Conservation (phyloP, 495 filamentous ascomycete species). For the Trichoderma asperelloides region DNA sequence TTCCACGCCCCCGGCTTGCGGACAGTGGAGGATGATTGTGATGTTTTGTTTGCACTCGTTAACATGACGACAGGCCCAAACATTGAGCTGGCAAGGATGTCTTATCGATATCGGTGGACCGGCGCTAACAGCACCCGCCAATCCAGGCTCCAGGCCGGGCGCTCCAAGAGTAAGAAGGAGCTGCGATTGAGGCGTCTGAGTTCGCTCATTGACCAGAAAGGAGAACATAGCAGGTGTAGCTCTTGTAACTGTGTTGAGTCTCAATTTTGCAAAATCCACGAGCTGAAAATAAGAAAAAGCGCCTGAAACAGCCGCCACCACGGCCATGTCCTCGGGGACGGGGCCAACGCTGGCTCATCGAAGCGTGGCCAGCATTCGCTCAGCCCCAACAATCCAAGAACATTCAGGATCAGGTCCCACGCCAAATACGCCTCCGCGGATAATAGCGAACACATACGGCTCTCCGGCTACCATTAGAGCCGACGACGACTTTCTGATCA, state of each 20-base stretch:
- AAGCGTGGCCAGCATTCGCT: constrained; percentile 42
- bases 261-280: not conserved
- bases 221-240: not conserved
- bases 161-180: not conserved
- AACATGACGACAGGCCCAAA: not conserved
- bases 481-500: constrained; percentile 74
- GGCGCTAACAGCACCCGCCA: not conserved
- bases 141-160: not conserved
- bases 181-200: not conserved
- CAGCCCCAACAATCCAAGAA: constrained; percentile 23
- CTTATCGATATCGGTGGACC: constrained; percentile 7
- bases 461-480: constrained; percentile 63
- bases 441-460: constrained; percentile 53
- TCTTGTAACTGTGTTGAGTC: not conserved
- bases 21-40: constrained; percentile 9
- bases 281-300: not conserved
- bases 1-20: not conserved
- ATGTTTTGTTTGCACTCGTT: not conserved
- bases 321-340: constrained; percentile 22
- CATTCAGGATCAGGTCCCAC: constrained; percentile 20
- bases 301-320: not conserved
- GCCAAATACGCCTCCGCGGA: constrained; percentile 54
- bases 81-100: not conserved
- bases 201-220: not conserved
- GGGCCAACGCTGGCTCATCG: constrained; percentile 35